Conservation (phyloP, 2,329 filamentous ascomycete genomes). For the Chaetothyriales sp. region DNA sequence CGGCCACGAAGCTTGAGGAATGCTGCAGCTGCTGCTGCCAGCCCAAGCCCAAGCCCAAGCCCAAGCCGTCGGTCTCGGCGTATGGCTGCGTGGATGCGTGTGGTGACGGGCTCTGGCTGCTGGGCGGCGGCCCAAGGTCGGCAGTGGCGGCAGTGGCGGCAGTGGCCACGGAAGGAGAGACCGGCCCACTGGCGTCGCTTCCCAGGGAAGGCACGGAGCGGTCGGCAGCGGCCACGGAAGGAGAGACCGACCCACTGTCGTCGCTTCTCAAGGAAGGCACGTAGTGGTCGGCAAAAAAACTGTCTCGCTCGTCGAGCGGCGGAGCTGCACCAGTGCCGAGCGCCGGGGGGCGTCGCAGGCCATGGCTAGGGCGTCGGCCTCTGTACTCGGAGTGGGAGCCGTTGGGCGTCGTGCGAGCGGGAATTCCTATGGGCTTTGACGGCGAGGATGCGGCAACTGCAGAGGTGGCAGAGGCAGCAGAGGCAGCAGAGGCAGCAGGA, state of each 20-base stretch:
- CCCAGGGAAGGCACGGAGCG: conserved; percentile 43
- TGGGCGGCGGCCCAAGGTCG: neutral
- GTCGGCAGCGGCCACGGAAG: conserved; percentile 29
- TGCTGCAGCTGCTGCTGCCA: no score
- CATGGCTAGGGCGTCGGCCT: conserved; percentile 7
- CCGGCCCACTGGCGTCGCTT: neutral
- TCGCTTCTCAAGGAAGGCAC: conserved; percentile 33
- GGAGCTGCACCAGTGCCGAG: conserved; percentile 27
- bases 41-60: neutral
- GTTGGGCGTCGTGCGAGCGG: neutral
- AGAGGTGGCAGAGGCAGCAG: conserved; percentile 14
- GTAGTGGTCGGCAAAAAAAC: conserved; percentile 51
- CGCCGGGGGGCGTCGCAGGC: conserved; percentile 8
- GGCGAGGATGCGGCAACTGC: conserved; percentile 17
- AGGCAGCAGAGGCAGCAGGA: no score
- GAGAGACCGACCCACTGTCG: neutral
- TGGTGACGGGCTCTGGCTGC: conserved; percentile 25
- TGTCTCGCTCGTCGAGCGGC: conserved; percentile 48
- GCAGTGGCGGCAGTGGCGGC: no score
- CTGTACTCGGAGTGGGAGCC: conserved; percentile 6
- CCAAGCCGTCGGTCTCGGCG: conserved; percentile 6
- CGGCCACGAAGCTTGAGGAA: conserved; percentile 21
- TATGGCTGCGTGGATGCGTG: conserved; percentile 25
- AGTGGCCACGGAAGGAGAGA: neutral
- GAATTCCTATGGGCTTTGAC: conserved; percentile 22